Base-by-base conservation (phyloP, 1,139 yeast species). In the Blastobotrys elegans region DNA sequence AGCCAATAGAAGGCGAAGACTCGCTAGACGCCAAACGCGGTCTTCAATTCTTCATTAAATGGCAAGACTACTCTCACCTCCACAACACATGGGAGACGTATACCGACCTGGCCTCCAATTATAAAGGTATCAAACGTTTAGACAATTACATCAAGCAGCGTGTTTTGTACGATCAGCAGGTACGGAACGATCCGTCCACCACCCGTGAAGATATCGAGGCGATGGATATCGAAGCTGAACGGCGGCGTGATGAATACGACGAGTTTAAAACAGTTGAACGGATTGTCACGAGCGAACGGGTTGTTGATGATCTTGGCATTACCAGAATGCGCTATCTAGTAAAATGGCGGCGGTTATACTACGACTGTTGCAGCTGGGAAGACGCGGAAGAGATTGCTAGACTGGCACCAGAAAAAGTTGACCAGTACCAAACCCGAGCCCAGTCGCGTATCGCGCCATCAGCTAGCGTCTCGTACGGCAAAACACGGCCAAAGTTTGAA, bases 351-450 rank as follows among this genome's bases (percentile, higher is more conserved):
- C 76, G 97, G 51, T 74, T 94, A 39, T 86, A 90, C 61, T 94
- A 94, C 62, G 97, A 94, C 66, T 95, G 87, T 56, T 88, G 96
- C 54, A 88, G 97, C 3, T 94, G 98, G 98, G 99, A 94, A 68
- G 80, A 82, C 57, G 97, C 96, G 1, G 84, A 83, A 48, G 84
- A 79, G 55, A 88, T 94, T 56, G 97, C 94, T 1, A 76, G 78
- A 50, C 68, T 84, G 48, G 89, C 96, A 2, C 97, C 97, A 0
- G 78, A 76, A 10, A 89, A 84, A 63, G 97, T 92, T 3, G 77
- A 84, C 46, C 82, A 81, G 55, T 94, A 81, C 64, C 96, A 92
- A 66, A 81, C 76, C 55, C 75, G 98, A 55, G 75, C 80, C 41
- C 84, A 84, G 54, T 85, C 95, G 17, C 89, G 88, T 64, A 88